Conservation (phyloP, 2,329 filamentous ascomycete species). For the Lecanosticta acicola region DNA sequence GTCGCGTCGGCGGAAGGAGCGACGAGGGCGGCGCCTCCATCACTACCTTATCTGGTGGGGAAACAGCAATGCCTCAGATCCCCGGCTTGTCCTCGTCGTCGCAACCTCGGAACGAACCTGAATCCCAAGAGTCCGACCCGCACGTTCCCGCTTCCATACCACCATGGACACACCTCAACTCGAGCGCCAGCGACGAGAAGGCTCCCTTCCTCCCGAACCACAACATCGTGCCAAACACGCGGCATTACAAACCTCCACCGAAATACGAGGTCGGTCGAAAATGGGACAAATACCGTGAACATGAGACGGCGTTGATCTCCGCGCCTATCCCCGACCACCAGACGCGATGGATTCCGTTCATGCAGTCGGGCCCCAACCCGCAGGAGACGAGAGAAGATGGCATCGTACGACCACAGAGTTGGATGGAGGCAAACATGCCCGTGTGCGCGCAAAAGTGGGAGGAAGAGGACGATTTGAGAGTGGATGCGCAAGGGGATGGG, state of each 20-base stretch:
- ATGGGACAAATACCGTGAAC: conserved; percentile 32
- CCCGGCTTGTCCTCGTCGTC: neutral
- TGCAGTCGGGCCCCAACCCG: conserved; percentile 34
- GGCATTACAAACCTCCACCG: conserved; percentile 25
- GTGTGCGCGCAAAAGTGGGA: conserved; percentile 48
- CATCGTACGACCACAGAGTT: conserved; percentile 38
- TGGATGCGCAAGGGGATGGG: conserved; percentile 21
- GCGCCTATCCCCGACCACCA: conserved; percentile 31
- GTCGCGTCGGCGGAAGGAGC: neutral
- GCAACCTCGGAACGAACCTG: too few species aligned
- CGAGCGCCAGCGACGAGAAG: conserved; percentile 29
- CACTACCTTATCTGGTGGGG: neutral
- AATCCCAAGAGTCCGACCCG: conserved; percentile 17
- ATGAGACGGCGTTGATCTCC: conserved; percentile 32
- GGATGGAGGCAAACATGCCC: conserved; percentile 47
- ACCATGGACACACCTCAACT: conserved; percentile 34
- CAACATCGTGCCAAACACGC: conserved; percentile 23
- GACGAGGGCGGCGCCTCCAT: neutral
- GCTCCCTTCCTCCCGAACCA: conserved; percentile 20
- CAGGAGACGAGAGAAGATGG: conserved; percentile 26
- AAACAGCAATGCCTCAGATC: neutral
- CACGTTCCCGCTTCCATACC: conserved; percentile 29
- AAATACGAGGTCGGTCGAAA: conserved; percentile 33
- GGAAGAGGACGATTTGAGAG: conserved; percentile 45
- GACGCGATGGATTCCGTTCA: conserved; percentile 33